phyloP scores from a whole-genome alignment of 2,329 filamentous ascomycete genomes.

The Xylaria hypoxylon region DNA sequence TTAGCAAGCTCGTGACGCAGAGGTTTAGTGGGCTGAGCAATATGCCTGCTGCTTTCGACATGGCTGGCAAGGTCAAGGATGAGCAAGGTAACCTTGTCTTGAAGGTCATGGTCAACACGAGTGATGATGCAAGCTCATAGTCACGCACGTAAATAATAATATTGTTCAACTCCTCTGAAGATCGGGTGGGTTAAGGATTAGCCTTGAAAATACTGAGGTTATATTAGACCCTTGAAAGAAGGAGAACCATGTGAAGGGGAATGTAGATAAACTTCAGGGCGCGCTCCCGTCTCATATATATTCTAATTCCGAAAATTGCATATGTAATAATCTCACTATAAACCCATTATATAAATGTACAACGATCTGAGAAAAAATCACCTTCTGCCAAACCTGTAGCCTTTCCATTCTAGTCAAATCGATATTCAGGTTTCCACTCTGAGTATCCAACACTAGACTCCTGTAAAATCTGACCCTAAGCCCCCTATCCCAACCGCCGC shows the following conservation, averaged over 20 bases:
- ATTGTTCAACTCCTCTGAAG: background rate
- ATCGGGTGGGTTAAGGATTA: background rate
- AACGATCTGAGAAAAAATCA: too few species aligned
- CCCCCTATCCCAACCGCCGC: too few species aligned
- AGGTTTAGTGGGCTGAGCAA: constrained; percentile 71
- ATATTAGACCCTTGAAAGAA: too few species aligned
- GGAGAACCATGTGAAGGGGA: background rate
- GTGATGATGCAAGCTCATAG: constrained; percentile 41
- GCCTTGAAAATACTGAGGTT: background rate
- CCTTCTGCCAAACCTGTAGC: background rate
- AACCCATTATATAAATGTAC: background rate
- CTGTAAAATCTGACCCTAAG: background rate
- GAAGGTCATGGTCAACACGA: constrained; percentile 74
- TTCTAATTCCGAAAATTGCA: background rate
- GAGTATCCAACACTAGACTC: background rate
- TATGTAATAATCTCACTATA: background rate
- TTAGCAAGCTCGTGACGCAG: constrained; percentile 78
- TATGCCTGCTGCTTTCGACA: constrained; percentile 76
- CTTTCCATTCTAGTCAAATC: background rate
- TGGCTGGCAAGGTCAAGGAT: constrained; percentile 78
- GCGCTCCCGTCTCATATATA: background rate
- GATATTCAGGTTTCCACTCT: background rate
- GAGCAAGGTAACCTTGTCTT: constrained; percentile 76
- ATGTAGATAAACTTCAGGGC: background rate
- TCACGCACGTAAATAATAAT: constrained; percentile 6